phyloP scores from a whole-genome alignment of 2,329 filamentous ascomycete species.

The Beauveria sp. region DNA sequence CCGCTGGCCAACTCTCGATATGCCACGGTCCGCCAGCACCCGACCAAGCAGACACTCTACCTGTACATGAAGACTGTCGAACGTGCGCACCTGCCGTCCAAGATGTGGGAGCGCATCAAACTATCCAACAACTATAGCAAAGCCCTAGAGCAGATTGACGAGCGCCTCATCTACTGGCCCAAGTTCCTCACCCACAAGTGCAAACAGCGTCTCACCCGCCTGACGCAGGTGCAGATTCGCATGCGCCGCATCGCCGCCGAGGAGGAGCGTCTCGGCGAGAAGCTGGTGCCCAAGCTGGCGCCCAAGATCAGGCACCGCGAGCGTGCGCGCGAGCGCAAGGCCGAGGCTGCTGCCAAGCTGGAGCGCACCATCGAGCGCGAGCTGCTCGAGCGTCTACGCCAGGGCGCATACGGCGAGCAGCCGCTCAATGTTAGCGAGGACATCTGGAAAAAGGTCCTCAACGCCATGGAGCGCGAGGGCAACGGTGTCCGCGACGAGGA shows the following conservation, averaged over 20 bases:
- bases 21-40: constrained; percentile 80
- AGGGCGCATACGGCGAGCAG: constrained; percentile 88
- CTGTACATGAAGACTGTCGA: constrained; percentile 96
- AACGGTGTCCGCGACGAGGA: constrained; percentile 79
- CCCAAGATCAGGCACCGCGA: constrained; percentile 80
- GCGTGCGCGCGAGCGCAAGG: constrained; percentile 67
- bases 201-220: constrained; percentile 86
- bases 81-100: constrained; percentile 77
- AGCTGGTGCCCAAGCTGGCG: constrained; percentile 77
- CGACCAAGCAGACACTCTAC: constrained; percentile 75
- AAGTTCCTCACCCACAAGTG: constrained; percentile 91
- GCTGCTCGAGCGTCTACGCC: constrained; percentile 80
- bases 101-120: constrained; percentile 91
- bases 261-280: constrained; percentile 83
- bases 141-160: constrained; percentile 80
- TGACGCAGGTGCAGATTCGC: constrained; percentile 85
- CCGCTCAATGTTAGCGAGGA: constrained; percentile 91
- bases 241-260: constrained; percentile 77
- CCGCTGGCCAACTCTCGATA: constrained; percentile 88
- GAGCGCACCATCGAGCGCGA: constrained; percentile 94
- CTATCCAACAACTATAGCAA: constrained; percentile 85
- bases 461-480: constrained; percentile 79
- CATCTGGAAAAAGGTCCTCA: constrained; percentile 96
- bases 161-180: constrained; percentile 84
- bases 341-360: constrained; percentile 80